Conservation (phyloP, 2,329 filamentous ascomycete species). For the Colletotrichum higginsianum region DNA sequence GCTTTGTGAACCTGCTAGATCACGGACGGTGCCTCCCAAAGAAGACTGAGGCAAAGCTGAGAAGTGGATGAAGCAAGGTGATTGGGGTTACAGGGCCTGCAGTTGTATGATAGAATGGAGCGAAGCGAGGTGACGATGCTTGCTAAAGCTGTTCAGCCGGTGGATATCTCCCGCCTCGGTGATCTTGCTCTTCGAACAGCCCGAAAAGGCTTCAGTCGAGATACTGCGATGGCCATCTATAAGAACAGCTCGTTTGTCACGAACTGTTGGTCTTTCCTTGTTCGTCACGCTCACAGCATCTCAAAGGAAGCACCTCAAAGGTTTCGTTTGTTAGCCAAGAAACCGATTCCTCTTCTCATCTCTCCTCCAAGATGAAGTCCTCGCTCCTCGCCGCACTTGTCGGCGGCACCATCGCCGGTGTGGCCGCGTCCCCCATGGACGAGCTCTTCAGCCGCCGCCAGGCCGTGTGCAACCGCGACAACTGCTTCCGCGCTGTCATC, state of each 20-base stretch:
- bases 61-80: not conserved
- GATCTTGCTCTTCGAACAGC: not conserved
- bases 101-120: not conserved
- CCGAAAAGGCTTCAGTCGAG: not conserved
- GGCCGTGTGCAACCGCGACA: slow-evolving; percentile 25
- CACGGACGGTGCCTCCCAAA: not conserved
- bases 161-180: not conserved
- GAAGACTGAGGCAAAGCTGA: not conserved
- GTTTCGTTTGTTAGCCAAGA: not conserved
- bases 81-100: not conserved
- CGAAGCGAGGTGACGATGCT: slow-evolving; percentile 5
- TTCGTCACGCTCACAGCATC: not conserved
- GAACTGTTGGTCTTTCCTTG: too few species aligned
- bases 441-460: slow-evolving; percentile 23
- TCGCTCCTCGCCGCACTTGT: slow-evolving; percentile 1
- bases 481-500: slow-evolving; percentile 26
- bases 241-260: not conserved
- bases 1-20: not conserved
- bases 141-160: slow-evolving; percentile 6
- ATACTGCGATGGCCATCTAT: not conserved
- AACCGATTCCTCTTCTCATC: slow-evolving; percentile 11
- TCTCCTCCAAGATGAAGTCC: slow-evolving; percentile 14
- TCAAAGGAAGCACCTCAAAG: not conserved
- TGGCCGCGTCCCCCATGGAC: slow-evolving; percentile 25
- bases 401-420: slow-evolving; percentile 11